Evolutionary conservation across 1,139 yeast genomes (phyloP).

Genomic region (Pichia sp.): DNA sequence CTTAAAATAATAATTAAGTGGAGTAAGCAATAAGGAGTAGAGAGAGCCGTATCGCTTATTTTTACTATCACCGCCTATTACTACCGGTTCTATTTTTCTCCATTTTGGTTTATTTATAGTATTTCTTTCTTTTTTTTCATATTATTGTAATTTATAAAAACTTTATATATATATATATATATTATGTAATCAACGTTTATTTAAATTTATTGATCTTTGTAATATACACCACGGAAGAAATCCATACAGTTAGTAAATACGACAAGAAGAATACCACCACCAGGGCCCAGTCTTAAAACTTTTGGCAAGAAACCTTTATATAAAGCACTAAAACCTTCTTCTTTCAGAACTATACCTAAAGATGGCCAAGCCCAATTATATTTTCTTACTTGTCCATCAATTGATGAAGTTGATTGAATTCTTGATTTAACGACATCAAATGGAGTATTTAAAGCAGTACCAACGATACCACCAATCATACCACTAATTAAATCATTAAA

Average conservation of each 20-base stretch:
- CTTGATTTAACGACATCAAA: slow-evolving; percentile 97
- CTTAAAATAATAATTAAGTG: no score
- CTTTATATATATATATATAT: neutral
- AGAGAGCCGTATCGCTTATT: no score
- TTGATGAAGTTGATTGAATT: slow-evolving; percentile 80
- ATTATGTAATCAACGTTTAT: neutral
- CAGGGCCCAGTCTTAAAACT: slow-evolving; percentile 96
- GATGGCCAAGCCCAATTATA: slow-evolving; percentile 93
- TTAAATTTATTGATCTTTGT: slow-evolving; percentile 22
- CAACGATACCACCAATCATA: slow-evolving; percentile 92
- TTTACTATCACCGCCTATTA: no score
- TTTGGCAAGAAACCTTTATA: slow-evolving; percentile 96
- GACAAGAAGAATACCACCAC: slow-evolving; percentile 95
- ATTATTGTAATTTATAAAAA: no score
- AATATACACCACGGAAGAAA: slow-evolving; percentile 71
- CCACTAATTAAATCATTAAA: slow-evolving; percentile 87
- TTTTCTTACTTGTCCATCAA: slow-evolving; percentile 58
- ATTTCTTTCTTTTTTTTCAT: no score
- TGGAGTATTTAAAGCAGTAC: slow-evolving; percentile 91
- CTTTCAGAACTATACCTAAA: slow-evolving; percentile 66
- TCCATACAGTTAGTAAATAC: slow-evolving; percentile 95
- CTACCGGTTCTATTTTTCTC: no score
- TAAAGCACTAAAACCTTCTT: slow-evolving; percentile 84
- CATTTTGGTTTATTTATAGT: no score
- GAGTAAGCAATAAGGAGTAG: no score